These are phyloP conservation scores for Funneliformis geosporum DNA, from an alignment of 192 early-diverging fungal genomes.

Conservation along the genomic window DNA sequence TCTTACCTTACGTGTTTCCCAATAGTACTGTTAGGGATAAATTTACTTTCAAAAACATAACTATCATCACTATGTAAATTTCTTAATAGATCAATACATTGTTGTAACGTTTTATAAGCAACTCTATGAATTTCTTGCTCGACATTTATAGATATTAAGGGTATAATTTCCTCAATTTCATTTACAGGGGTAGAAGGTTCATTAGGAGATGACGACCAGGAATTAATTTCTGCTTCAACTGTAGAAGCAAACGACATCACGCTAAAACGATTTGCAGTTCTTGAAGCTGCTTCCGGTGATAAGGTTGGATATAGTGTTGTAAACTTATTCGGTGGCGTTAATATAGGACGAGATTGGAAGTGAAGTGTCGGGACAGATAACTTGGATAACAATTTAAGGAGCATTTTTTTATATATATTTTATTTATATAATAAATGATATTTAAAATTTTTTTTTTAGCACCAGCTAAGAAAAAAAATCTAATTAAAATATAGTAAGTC, in stretches of 20 bases:
- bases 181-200: background rate
- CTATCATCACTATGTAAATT: slow-evolving; percentile 3
- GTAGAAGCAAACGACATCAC: background rate
- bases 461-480: too few relatives aligned
- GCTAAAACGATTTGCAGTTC: background rate
- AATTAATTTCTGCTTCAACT: background rate
- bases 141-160: background rate
- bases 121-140: slow-evolving; percentile 29
- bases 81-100: slow-evolving; percentile 24
- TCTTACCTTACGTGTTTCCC: slow-evolving; percentile 31
- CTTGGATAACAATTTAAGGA: background rate
- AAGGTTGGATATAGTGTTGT: slow-evolving; percentile 8
- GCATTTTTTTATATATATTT: background rate
- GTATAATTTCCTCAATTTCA: slow-evolving; percentile 17
- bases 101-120: slow-evolving; percentile 24
- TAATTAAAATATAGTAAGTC: too few relatives aligned
- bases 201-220: slow-evolving; percentile 1
- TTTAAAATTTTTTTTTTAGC: background rate
- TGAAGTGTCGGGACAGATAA: background rate
- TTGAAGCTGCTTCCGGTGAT: slow-evolving; percentile 5
- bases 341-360: background rate
- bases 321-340: background rate
- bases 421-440: background rate
- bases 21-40: slow-evolving; percentile 23
- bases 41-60: slow-evolving; percentile 25